phyloP scores from a whole-genome alignment of 1,284 basidiomycete species.

The Puccinia horiana region DNA sequence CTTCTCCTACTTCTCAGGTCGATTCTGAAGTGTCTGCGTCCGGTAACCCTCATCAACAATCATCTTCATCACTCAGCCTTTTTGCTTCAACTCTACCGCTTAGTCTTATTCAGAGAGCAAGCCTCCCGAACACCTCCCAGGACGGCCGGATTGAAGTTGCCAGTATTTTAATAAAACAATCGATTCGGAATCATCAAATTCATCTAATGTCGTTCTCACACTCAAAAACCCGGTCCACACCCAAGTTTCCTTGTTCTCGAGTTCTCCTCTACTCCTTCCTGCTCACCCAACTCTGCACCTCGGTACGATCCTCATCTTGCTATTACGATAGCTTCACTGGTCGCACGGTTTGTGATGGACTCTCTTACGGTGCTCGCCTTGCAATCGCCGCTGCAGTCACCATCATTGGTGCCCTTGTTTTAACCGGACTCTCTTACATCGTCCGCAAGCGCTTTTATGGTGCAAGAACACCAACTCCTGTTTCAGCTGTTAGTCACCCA shows the following conservation, averaged over 20 bases:
- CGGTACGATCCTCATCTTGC: slow-evolving; percentile 9
- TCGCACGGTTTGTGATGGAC: slow-evolving; percentile 29
- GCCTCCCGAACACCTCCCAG: no score
- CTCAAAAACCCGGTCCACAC: neutral
- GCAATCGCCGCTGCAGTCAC: slow-evolving; percentile 35
- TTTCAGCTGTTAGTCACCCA: slow-evolving; percentile 30
- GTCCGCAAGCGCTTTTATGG: slow-evolving; percentile 28
- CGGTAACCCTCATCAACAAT: no score
- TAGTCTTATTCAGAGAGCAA: no score
- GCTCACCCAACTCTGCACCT: neutral
- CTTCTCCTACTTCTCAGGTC: no score
- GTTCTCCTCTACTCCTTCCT: slow-evolving; percentile 1
- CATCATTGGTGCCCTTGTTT: slow-evolving; percentile 3
- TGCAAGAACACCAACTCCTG: neutral
- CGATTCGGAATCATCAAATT: neutral
- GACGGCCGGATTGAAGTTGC: no score
- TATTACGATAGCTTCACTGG: slow-evolving; percentile 35
- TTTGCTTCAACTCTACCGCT: no score
- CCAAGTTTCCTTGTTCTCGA: neutral
- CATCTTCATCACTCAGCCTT: no score
- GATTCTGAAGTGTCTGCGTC: no score
- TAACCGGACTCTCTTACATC: slow-evolving; percentile 16
- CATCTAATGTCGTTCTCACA: neutral
- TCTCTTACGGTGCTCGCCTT: slow-evolving; percentile 35
- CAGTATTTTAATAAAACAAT: no score